A percentile compares a stretch with the other conserved stretches of the same genome.
phyloP scores from a whole-genome alignment of 2,329 filamentous ascomycete species.

The Ceratocystiopsis brevicomis region DNA sequence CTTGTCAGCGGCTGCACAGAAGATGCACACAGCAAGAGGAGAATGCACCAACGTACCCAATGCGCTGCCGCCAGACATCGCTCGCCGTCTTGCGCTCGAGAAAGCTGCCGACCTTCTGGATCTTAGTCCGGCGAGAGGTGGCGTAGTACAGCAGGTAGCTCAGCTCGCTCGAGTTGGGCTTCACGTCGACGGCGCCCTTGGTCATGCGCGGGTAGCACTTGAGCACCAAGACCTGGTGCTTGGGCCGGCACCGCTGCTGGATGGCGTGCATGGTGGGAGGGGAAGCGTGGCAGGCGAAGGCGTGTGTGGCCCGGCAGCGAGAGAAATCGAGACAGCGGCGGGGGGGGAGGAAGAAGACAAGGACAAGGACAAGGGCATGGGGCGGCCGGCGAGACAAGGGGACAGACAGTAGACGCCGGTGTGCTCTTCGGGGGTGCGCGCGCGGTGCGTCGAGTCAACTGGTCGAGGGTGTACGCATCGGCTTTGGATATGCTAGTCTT shows the following conservation, averaged over 20 bases:
- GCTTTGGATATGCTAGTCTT: too few relatives aligned
- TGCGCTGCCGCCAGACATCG: slow-evolving; percentile 76
- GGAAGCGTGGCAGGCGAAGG: too few relatives aligned
- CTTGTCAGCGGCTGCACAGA: neutral
- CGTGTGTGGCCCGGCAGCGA: too few relatives aligned
- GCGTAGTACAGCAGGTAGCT: slow-evolving; percentile 96
- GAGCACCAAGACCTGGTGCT: slow-evolving; percentile 88
- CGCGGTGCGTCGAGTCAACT: too few relatives aligned
- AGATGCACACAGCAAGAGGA: too few relatives aligned
- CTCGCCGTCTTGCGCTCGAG: slow-evolving; percentile 83
- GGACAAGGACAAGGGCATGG: too few relatives aligned
- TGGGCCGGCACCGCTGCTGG: slow-evolving; percentile 58
- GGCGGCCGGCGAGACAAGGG: too few relatives aligned
- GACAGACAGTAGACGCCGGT: too few relatives aligned
- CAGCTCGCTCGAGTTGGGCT: slow-evolving; percentile 89
- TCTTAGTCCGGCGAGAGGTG: slow-evolving; percentile 81
- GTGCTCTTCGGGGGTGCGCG: too few relatives aligned
- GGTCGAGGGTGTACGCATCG: too few relatives aligned
- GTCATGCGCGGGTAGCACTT: slow-evolving; percentile 92
- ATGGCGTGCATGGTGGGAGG: slow-evolving; percentile 40
- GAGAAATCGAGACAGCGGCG: too few relatives aligned
- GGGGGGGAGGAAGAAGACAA: too few relatives aligned
- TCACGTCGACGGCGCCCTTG: slow-evolving; percentile 81
- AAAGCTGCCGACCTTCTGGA: slow-evolving; percentile 89
- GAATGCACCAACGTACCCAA: slow-evolving; percentile 42